Base-by-base conservation (phyloP, 371 early-diverging fungal genomes). In the Saksenaea vasiformis region DNA sequence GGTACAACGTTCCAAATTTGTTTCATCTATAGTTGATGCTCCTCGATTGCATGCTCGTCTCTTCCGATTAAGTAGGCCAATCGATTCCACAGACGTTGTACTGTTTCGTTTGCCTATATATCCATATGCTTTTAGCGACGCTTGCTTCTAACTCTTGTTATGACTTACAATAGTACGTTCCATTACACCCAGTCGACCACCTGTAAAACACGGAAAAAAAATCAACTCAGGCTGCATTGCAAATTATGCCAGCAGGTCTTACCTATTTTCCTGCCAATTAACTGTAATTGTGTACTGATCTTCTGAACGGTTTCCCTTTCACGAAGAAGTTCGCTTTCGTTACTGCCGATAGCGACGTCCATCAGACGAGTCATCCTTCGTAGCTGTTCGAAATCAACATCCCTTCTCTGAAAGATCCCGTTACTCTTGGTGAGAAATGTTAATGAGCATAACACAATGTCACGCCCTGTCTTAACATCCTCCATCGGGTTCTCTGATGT, bases 81-180 rank as follows among this genome's bases (percentile, higher is more conserved):
- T 24, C 78, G 54, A 43, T 62, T 67, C 76, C 78, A 80, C 1
- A 77, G 58, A 31, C 81, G 56, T 41, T 77, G 78, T 36, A 76
- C 58, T 17, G 64, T 69, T 66, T 77, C 81, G 53, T 67, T 74
- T 38, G 78, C 80, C 79, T 78, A 63, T 15, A 63, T 15, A 55
- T 26, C 11, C 19, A 47, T 47, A 1, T 22, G 19, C 5, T 47
- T n/a, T 47, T 47, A 47, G 11, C 22, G 4, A 8, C 0, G 7
- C 26, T 47, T 47, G 5, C 22, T 10, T 47, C 9, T 47, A 0
- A 10, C 11, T 5, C 9, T 10, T 22, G 9, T 22, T 10, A 47
- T 10, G 22, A 58, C 65, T 68, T 68, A 71, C 71, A 43, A 69
- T 64, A 2, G 69, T 72, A 10, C 73, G 67, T n/a, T 68, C 66